phyloP scores from a whole-genome alignment of 345 rosid genomes.

The Angophora floribunda region DNA sequence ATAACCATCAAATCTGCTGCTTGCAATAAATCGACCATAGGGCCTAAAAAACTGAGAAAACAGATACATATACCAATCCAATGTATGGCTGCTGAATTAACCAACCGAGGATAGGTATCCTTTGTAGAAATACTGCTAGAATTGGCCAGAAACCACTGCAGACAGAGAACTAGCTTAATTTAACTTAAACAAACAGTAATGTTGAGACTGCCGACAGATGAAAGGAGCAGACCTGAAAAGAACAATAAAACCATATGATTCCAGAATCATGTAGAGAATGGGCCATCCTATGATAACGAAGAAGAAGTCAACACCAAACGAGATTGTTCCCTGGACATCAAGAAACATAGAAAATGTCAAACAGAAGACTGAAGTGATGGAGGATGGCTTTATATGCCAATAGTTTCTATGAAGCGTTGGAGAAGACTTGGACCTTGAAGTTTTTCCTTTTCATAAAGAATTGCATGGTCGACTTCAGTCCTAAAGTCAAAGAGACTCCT shows the following conservation, averaged over 20 bases:
- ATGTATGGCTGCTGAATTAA: slow-evolving; percentile 68
- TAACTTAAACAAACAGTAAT: not conserved
- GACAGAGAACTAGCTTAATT: not conserved
- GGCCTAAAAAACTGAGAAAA: not conserved
- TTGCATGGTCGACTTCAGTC: slow-evolving; percentile 83
- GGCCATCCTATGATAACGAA: slow-evolving; percentile 91
- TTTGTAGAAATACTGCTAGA: slow-evolving; percentile 75
- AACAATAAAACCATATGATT: slow-evolving; percentile 80
- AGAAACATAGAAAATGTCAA: not conserved
- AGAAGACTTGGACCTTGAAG: slow-evolving; percentile 47
- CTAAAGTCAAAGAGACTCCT: slow-evolving; percentile 91
- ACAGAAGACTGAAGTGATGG: not conserved
- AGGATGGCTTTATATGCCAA: not conserved
- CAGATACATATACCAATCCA: slow-evolving; percentile 58
- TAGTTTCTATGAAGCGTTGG: not conserved
- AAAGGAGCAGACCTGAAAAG: slow-evolving; percentile 63
- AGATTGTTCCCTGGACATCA: slow-evolving; percentile 68
- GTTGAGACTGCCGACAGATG: not conserved
- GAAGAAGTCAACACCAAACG: slow-evolving; percentile 89
- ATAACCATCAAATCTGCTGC: not conserved
- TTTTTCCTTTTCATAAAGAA: slow-evolving; percentile 79
- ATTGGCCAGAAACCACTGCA: slow-evolving; percentile 99
- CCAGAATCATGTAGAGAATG: slow-evolving; percentile 73
- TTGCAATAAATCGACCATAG: not conserved
- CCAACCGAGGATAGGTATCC: slow-evolving; percentile 95